A percentile compares a stretch with the other conserved stretches of the same genome.
These are phyloP conservation scores for Myxozyma lipomycoides DNA, from an alignment of 805 yeast genomes.

Conservation along the genomic window DNA sequence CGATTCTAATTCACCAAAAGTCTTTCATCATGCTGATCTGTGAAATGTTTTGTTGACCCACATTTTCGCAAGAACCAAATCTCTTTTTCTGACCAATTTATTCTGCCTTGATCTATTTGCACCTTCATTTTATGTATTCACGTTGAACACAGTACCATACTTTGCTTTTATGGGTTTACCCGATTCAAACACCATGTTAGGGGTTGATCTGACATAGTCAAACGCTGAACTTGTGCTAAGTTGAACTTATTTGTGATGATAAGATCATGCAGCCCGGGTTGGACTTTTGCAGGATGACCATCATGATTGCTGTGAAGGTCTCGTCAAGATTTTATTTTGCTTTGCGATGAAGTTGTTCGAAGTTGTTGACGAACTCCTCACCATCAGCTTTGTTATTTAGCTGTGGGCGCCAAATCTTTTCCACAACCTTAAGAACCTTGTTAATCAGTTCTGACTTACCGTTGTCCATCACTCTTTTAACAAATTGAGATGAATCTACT, in stretches of 20 bases:
- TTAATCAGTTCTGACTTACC: not conserved
- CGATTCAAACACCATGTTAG: no score
- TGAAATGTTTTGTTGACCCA: no score
- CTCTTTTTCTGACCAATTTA: not conserved
- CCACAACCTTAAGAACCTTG: not conserved
- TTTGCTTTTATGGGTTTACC: not conserved
- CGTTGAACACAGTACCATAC: not conserved
- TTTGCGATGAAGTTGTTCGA: not conserved
- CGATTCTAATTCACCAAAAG: not conserved
- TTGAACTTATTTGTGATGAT: no score
- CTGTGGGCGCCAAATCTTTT: not conserved
- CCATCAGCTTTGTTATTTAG: not conserved
- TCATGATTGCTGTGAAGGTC: not conserved
- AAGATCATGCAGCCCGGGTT: no score
- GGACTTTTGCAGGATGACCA: not conserved
- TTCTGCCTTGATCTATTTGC: not conserved
- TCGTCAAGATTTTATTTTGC: not conserved
- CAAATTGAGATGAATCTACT: not conserved
- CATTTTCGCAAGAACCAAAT: not conserved
- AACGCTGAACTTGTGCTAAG: no score
- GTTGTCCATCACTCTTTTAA: not conserved
- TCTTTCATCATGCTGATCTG: not conserved
- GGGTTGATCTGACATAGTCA: no score
- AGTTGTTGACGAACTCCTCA: not conserved
- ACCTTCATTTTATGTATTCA: no score